These are phyloP conservation scores for Hypoxylon sp. DNA, from an alignment of 2,329 filamentous ascomycete genomes.

Conservation along the genomic window DNA sequence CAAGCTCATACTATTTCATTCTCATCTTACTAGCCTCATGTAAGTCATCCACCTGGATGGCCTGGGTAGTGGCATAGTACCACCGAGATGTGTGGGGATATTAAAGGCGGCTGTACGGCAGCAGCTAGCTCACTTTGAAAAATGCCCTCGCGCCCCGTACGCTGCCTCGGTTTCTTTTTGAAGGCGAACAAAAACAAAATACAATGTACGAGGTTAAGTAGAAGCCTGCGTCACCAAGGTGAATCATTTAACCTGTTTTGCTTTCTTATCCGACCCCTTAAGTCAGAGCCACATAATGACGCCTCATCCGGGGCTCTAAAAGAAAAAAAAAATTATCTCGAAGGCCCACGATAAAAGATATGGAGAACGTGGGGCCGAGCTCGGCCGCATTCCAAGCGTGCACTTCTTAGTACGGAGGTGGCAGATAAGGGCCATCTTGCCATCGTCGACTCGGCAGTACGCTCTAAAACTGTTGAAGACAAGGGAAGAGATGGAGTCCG, in stretches of 20 bases:
- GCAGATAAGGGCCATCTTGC: conserved; percentile 51
- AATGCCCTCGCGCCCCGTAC: conserved; percentile 23
- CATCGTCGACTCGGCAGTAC: conserved; percentile 43
- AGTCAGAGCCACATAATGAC: conserved; percentile 41
- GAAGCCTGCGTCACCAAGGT: conserved; percentile 19
- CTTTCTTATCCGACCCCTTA: conserved; percentile 10
- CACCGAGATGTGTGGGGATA: conserved; percentile 46
- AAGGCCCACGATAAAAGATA: conserved; percentile 49
- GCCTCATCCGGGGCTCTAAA: conserved; percentile 39
- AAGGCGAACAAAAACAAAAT: conserved; percentile 13
- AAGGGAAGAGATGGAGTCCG: conserved; percentile 42
- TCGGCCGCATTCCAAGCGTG: conserved; percentile 44
- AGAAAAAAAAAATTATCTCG: conserved; percentile 37
- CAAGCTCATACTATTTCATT: conserved; percentile 44
- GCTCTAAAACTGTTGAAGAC: conserved; percentile 32
- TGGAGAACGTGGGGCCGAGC: conserved; percentile 51
- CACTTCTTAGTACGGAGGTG: conserved; percentile 38
- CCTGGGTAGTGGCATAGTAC: conserved; percentile 43
- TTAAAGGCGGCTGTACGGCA: conserved; percentile 35
- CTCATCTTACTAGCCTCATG: conserved; percentile 46
- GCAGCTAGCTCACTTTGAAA: conserved; percentile 26
- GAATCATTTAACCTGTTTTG: conserved; percentile 29
- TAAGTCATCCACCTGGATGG: conserved; percentile 45
- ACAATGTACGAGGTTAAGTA: conserved; percentile 10
- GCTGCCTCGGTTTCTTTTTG: conserved; percentile 31